Evolutionary conservation across 352 stramenopile genomes (phyloP).

Genomic region (Nothophytophthora sp.): DNA sequence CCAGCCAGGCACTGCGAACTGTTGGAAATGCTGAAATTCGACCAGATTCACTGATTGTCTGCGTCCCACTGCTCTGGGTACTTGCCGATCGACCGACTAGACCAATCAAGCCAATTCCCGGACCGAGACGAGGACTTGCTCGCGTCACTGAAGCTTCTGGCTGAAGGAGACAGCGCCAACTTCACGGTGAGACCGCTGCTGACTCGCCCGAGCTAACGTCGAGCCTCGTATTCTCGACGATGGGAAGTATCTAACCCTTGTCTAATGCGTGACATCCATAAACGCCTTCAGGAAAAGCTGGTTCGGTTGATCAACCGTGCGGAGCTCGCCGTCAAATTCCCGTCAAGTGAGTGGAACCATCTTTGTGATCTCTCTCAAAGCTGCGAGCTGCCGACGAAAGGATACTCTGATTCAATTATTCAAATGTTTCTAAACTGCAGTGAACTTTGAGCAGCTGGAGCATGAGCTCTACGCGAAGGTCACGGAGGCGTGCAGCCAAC

Average conservation of each 20-base stretch:
- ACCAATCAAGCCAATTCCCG: slow-evolving; percentile 83
- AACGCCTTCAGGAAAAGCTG: slow-evolving; percentile 66
- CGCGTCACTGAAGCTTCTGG: slow-evolving; percentile 63
- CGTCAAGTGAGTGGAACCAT: slow-evolving; percentile 50
- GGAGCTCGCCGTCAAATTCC: slow-evolving; percentile 80
- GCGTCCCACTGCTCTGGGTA: neutral
- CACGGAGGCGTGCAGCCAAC: slow-evolving; percentile 55
- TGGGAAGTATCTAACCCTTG: neutral
- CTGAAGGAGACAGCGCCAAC: slow-evolving; percentile 65
- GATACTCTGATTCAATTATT: neutral
- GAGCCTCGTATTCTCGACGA: neutral
- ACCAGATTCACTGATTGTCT: too few species aligned
- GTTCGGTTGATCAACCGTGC: slow-evolving; percentile 83
- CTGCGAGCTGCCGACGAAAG: too few species aligned
- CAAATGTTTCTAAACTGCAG: slow-evolving; percentile 17
- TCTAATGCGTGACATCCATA: neutral
- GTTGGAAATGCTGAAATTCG: too few species aligned
- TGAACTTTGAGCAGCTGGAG: slow-evolving; percentile 87
- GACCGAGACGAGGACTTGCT: slow-evolving; percentile 84
- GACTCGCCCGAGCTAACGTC: neutral
- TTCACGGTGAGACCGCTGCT: slow-evolving; percentile 54
- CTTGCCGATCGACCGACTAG: slow-evolving; percentile 26
- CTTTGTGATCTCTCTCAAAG: too few species aligned
- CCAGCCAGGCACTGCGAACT: too few species aligned
- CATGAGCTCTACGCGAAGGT: slow-evolving; percentile 78